Evolutionary conservation across 148 eudicot species (phyloP), one percentile per base, ranked within the genome.

Genomic region (Hydrangea macrophylla): DNA sequence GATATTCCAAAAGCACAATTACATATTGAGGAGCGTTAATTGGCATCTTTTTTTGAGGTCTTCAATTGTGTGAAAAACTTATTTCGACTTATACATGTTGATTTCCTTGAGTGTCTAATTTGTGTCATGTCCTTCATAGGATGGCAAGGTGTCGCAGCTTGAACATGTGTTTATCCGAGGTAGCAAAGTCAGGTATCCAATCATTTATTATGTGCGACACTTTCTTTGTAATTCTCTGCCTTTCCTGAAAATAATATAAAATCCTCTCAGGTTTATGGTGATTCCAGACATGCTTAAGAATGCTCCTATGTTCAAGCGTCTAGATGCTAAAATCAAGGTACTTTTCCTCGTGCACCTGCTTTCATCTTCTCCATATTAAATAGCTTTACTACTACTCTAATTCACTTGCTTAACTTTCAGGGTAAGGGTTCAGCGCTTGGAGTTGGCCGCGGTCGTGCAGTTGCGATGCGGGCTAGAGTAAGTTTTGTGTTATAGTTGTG

Each of bases 221-320:
- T 37, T 40, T 25, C 51, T 64, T 56, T 9, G 20, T 33, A 22
- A 22, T 17, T 20, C n/a, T 12, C 20, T 8, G 18, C 62, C 31
- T 58, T 36, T 40, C 13, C n/a, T 48, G 63, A 50, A 26, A 30
- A 24, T 36, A 32, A 26, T 8, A 37, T 73, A 45, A 35, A 65
- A 13, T 73, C 31, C 27, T 58, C 36, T 20, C 80, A 94, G 99
- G 90, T 95, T 95, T 64, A 91, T 95, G 90, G 87, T 95, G 28
- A 95, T 95, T 42, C 99, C 99, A 11, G 97, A 95, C 70, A 95
- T 95, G 99, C 87, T 95, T 76, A 91, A 91, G 85, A 94, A 94
- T 85, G 99, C 99, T 70, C 99, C 99, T 3, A 94, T 94, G 96
- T 94, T 94, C 80, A 94, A 94, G 77, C 96, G 93, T 55, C 80